Evolutionary conservation across 768 basidiomycete species (phyloP).

Genomic region (Russula sp.): DNA sequence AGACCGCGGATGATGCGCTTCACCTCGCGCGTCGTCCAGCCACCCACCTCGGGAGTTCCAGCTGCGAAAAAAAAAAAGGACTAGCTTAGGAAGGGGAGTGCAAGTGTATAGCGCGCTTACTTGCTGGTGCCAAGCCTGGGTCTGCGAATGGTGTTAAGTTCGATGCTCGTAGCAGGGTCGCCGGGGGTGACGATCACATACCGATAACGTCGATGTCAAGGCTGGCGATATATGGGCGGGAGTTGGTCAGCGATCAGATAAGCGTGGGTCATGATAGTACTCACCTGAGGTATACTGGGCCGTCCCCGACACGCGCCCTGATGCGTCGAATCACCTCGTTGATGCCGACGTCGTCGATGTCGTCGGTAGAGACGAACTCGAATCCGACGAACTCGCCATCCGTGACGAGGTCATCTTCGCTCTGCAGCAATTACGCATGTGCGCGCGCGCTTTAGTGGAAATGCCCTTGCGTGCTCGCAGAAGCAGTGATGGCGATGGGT

Average conservation of each 20-base stretch:
- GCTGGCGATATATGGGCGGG: slow-evolving; percentile 39
- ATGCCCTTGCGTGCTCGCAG: neutral
- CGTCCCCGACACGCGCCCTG: slow-evolving; percentile 61
- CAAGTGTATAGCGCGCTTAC: slow-evolving; percentile 4
- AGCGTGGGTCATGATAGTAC: neutral
- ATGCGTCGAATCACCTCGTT: slow-evolving; percentile 65
- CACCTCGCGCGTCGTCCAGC: slow-evolving; percentile 79
- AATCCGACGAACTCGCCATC: slow-evolving; percentile 67
- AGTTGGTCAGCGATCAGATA: too few relatives aligned
- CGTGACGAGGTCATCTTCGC: slow-evolving; percentile 54
- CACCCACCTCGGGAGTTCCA: slow-evolving; percentile 79
- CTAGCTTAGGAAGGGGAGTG: neutral
- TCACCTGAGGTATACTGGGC: slow-evolving; percentile 71
- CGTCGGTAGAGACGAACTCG: slow-evolving; percentile 70
- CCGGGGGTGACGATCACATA: slow-evolving; percentile 27
- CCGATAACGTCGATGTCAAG: slow-evolving; percentile 82
- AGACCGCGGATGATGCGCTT: slow-evolving; percentile 78
- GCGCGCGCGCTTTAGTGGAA: neutral
- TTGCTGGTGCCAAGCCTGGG: slow-evolving; percentile 69
- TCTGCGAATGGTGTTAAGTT: slow-evolving; percentile 37
- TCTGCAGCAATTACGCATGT: slow-evolving; percentile 34
- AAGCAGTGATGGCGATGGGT: neutral
- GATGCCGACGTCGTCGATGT: slow-evolving; percentile 77
- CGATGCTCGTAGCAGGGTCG: too few relatives aligned
- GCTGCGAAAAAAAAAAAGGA: slow-evolving; percentile 36